A percentile compares a stretch with the other conserved stretches of the same genome.
Conservation (phyloP, 1,139 yeast species). For the Magnusiomyces tetraspermus region DNA sequence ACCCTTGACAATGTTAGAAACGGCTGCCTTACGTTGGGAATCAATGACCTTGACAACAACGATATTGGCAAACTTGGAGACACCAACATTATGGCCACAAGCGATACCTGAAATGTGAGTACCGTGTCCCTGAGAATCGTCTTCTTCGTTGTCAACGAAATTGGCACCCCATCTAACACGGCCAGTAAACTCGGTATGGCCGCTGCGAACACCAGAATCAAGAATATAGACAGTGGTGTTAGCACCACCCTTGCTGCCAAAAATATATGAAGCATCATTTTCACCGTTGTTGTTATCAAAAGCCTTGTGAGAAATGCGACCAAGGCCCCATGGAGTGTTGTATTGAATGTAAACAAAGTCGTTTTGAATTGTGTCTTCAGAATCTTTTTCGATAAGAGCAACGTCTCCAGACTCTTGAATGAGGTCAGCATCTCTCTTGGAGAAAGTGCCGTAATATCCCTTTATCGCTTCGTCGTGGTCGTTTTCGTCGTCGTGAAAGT, state of each 20-base stretch:
- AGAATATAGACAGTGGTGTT: constrained; percentile 48
- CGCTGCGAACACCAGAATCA: constrained; percentile 40
- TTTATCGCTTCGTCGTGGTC: constrained; percentile 40
- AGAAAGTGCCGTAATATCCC: constrained; percentile 26
- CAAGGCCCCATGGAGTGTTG: constrained; percentile 46
- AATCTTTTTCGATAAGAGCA: constrained; percentile 42
- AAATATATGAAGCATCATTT: constrained; percentile 31
- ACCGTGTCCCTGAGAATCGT: constrained; percentile 36
- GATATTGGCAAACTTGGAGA: constrained; percentile 37
- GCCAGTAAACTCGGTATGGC: constrained; percentile 43
- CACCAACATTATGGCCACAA: constrained; percentile 37
- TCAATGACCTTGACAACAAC: constrained; percentile 36
- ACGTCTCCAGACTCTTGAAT: constrained; percentile 39
- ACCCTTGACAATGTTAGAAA: constrained; percentile 28
- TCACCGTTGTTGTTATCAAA: constrained; percentile 10
- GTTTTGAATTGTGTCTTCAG: constrained; percentile 22
- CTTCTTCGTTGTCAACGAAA: constrained; percentile 28
- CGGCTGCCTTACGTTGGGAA: constrained; percentile 27
- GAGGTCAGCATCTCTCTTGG: constrained; percentile 28
- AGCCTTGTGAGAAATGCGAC: constrained; percentile 39
- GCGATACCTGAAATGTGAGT: constrained; percentile 41
- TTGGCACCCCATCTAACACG: constrained; percentile 36
- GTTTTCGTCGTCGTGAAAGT: constrained; percentile 44
- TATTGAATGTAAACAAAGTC: constrained; percentile 11
- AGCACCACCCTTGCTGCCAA: constrained; percentile 41